Percentiles rank a stretch among this genome's conserved stretches.
These are phyloP conservation scores for Leccinum pallidistipes DNA, from an alignment of 1,284 basidiomycete species.

Conservation along the genomic window DNA sequence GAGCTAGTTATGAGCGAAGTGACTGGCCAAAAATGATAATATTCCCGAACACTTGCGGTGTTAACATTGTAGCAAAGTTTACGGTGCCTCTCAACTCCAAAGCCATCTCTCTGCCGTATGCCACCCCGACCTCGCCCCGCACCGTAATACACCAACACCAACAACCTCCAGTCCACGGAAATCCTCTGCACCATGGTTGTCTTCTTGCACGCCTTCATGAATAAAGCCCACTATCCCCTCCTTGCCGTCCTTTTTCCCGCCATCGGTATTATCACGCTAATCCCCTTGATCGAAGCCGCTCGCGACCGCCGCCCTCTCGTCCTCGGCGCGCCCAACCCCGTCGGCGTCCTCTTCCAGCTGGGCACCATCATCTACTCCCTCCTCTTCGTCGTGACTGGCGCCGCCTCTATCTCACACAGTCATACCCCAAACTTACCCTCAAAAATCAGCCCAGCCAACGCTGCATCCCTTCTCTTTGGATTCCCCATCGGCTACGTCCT, in stretches of 20 bases:
- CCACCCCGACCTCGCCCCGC: constrained; percentile 9
- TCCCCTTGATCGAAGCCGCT: constrained; percentile 25
- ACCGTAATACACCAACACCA: constrained; percentile 34
- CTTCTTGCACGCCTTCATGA: constrained; percentile 42
- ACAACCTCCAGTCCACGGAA: constrained; percentile 28
- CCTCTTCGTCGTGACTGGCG: constrained; percentile 39
- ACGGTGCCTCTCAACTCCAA: constrained; percentile 1
- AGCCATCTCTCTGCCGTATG: constrained; percentile 14
- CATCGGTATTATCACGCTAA: constrained; percentile 9
- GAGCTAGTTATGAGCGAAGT: too few relatives aligned
- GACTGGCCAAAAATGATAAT: too few relatives aligned
- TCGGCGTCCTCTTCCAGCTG: constrained; percentile 32
- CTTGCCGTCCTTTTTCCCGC: constrained; percentile 32
- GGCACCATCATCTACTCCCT: constrained; percentile 44
- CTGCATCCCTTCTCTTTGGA: constrained; percentile 44
- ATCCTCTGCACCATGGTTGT: constrained; percentile 37
- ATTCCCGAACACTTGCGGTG: too few relatives aligned
- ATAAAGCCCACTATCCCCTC: constrained; percentile 28
- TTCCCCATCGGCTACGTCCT: constrained; percentile 30
- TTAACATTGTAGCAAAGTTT: too few relatives aligned
- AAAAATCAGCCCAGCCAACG: constrained; percentile 35
- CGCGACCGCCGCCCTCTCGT: constrained; percentile 18
- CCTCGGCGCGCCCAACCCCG: constrained; percentile 16
- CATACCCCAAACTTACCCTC: neutral
- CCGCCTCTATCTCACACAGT: constrained; percentile 13